These are phyloP conservation scores for Metarhizium brunneum DNA, from an alignment of 2,329 filamentous ascomycete species.

Conservation along the genomic window DNA sequence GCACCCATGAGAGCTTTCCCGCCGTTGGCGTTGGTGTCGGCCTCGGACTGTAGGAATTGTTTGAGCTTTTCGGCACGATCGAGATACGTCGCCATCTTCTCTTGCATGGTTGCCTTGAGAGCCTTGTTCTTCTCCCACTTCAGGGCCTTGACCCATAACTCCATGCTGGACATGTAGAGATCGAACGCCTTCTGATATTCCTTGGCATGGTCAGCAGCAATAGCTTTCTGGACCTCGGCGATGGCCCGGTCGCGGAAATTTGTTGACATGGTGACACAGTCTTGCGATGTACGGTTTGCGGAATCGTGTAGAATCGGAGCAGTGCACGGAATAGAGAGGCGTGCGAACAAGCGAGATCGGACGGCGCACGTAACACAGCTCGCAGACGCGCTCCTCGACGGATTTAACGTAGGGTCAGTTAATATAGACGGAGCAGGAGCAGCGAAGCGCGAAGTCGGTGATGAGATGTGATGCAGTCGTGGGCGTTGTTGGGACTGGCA, in stretches of 20 bases:
- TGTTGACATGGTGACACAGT: constrained; percentile 64
- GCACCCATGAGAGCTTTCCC: constrained; percentile 55
- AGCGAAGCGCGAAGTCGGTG: neutral
- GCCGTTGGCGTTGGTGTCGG: constrained; percentile 58
- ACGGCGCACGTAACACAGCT: neutral
- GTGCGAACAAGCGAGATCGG: neutral
- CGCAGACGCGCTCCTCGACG: neutral
- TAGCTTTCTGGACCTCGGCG: constrained; percentile 93
- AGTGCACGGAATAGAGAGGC: neutral
- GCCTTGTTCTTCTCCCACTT: constrained; percentile 99
- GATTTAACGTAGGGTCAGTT: neutral
- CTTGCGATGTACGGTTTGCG: neutral
- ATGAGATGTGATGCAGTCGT: constrained; percentile 1
- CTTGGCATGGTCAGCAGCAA: constrained; percentile 88
- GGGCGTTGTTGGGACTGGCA: neutral
- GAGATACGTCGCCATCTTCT: constrained; percentile 95
- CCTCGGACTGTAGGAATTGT: constrained; percentile 71
- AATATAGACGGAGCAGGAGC: neutral
- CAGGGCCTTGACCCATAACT: constrained; percentile 96
- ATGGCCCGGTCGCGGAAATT: constrained; percentile 97
- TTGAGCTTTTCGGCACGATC: constrained; percentile 98
- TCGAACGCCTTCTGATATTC: constrained; percentile 98
- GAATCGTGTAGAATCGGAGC: neutral
- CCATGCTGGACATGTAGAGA: constrained; percentile 88
- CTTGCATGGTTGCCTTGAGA: constrained; percentile 93